Evolutionary conservation across 2,329 filamentous ascomycete genomes (phyloP), one percentile per base, ranked within the genome.

Genomic region (Fusarium liriodendri): DNA sequence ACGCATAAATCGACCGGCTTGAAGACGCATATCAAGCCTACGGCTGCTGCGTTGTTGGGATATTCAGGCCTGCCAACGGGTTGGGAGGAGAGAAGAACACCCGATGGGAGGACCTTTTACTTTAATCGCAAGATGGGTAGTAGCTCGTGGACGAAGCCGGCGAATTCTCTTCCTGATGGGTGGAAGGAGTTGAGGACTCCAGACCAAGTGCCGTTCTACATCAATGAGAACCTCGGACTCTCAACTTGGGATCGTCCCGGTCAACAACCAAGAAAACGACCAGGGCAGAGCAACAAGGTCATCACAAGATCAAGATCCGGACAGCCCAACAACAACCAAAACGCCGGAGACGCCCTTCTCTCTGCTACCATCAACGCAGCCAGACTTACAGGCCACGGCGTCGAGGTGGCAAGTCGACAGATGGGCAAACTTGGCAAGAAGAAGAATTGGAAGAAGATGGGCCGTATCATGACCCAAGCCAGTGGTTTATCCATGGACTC

Each of bases 191-290:
- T 78, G 13, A 75, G 70, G 18, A 80, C 78, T 0, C 78, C 78
- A 6, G 78, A 80, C 16, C 57, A 75, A n/a, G 67, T 70, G 0
- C 67, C 76, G 0, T 80, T 79, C 13, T 80, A 79, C 1, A 62
- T 79, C 37, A 77, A 80, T 1, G 78, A 80, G n/a, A 66, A 59
- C 1, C 35, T 80, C 0, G 78, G 71, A 2, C n/a, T 80, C 2
- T 75, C 76, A 1, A 71, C 77, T 0, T 80, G 79, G 79, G 78
- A 79, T 20, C 66, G 78, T n/a, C 79, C 78, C 3, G 79, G 79
- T 3, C 74, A 78, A 7, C 77, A 76, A 18, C 78, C 78, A 6
- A 73, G 59, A 33, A 59, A 67, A 11, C 59, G 64, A 14, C 29
- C 67, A 0, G 69, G 62, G 13, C 64, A 65, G n/a, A 37, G 54